Conservation (phyloP, 305 asterid genomes). For the Fraxinus baroniana region DNA sequence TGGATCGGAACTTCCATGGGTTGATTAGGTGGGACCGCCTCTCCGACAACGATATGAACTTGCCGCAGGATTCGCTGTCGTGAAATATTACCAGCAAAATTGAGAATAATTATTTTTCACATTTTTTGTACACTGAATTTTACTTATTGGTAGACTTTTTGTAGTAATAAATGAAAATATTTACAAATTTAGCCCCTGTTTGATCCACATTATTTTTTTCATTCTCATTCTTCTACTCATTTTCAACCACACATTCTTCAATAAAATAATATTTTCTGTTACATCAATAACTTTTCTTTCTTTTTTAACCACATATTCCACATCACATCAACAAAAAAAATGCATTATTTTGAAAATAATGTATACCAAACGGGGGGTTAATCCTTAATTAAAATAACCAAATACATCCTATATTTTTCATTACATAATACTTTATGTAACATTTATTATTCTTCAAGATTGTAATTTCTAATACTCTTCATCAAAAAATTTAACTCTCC, state of each 20-base stretch:
- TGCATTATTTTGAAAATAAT: too few species aligned
- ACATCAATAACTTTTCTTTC: too few species aligned
- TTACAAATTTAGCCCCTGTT: too few species aligned
- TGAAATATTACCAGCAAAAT: background rate
- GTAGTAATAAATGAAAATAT: background rate
- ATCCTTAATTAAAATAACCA: background rate
- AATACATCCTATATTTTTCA: background rate
- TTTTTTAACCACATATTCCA: too few species aligned
- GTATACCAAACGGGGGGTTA: too few species aligned
- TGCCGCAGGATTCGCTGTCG: slow-evolving; percentile 70
- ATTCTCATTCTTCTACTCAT: too few species aligned
- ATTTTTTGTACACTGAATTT: background rate
- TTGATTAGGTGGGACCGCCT: slow-evolving; percentile 59
- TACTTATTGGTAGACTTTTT: background rate
- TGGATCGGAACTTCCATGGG: slow-evolving; percentile 47
- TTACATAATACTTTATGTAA: background rate
- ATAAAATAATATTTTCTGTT: too few species aligned
- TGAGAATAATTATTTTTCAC: background rate
- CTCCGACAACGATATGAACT: slow-evolving; percentile 56
- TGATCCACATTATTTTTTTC: too few species aligned
- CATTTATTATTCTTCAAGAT: background rate
- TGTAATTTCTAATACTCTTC: background rate
- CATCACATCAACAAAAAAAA: too few species aligned
- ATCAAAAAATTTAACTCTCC: background rate
- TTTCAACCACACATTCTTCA: too few species aligned